These are phyloP conservation scores for Dipodascopsis uninucleata DNA, from an alignment of 805 yeast genomes.

Conservation along the genomic window DNA sequence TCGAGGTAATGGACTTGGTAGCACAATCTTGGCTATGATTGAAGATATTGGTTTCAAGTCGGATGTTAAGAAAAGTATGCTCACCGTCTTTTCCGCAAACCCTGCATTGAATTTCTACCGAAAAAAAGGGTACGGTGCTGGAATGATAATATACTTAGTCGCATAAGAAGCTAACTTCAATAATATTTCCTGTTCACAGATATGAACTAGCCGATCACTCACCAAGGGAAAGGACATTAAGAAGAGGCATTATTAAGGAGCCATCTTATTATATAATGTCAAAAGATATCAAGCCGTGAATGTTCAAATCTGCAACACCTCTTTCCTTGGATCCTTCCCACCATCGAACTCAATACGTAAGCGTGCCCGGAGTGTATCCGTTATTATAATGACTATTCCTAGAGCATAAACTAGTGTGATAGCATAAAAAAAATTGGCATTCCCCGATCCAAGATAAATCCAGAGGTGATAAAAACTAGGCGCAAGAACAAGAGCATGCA, in stretches of 20 bases:
- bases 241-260: slow-evolving; percentile 9
- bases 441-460: slow-evolving; percentile 92
- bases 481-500: slow-evolving; percentile 61
- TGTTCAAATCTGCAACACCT: slow-evolving; percentile 50
- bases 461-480: slow-evolving; percentile 92
- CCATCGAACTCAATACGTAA: slow-evolving; percentile 63
- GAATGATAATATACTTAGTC: neutral
- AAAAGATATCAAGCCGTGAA: too few species aligned
- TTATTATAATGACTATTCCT: slow-evolving; percentile 61
- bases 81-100: slow-evolving; percentile 28
- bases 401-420: slow-evolving; percentile 76
- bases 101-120: slow-evolving; percentile 25
- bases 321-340: slow-evolving; percentile 38
- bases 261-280: slow-evolving; percentile 26
- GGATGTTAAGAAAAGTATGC: slow-evolving; percentile 22
- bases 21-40: slow-evolving; percentile 9
- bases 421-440: slow-evolving; percentile 94
- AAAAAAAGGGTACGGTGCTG: slow-evolving; percentile 10
- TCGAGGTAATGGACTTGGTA: slow-evolving; percentile 22
- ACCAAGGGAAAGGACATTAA: slow-evolving; percentile 13
- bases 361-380: slow-evolving; percentile 81
- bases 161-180: too few species aligned
- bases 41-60: slow-evolving; percentile 10
- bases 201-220: slow-evolving; percentile 13
- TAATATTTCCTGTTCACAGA: too few species aligned